Base-by-base conservation (phyloP, 345 rosid genomes). In the Salix caprea region DNA sequence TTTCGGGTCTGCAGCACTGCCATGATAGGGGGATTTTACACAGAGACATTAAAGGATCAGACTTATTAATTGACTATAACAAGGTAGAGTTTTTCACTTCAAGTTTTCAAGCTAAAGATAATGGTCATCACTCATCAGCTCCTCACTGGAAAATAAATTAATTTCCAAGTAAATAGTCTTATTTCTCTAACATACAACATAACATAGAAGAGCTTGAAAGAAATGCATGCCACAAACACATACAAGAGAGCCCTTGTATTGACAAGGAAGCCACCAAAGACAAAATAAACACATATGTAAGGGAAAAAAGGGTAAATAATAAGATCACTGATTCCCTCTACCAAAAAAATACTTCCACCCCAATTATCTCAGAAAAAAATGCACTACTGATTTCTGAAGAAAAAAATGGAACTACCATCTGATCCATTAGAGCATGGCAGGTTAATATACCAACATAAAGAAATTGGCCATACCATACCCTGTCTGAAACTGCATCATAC, bases 1-100 rank as follows among this genome's bases (percentile, higher is more conserved):
- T 94, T 75, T 82, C 76, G 19, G 98, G 98, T 5, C 91, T 94
- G 39, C 84, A 83, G 73, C 98, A 94, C 82, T 92, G 97, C 76
- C 98, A 94, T 18, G 91, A 92, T 82, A 74, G 81, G 78, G 97
- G 97, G 52, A 92, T 94, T 74, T 82, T 91, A 42, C 98, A 94
- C 85, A 78, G 97, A 68, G 96, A 94, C 81, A 88, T 94, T 39
- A 94, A 94, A 67, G 92, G 30, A 28, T 28, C 30, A 28, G 2
- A 28, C 30, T 28, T 28, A 28, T 28, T 28, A 28, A 28, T 19
- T 32, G 37, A 67, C 48, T 13, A n/a, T 3, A 46, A 18, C 68
- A 32, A 18, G 74, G 19, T 26, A 34, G 10, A 11, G 7, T 28
- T 7, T n/a, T 62, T 28, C 36, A 21, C 37, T 44, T 56, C 14